Conservation (phyloP, 768 basidiomycete species). For the Tricholoma sp. region DNA sequence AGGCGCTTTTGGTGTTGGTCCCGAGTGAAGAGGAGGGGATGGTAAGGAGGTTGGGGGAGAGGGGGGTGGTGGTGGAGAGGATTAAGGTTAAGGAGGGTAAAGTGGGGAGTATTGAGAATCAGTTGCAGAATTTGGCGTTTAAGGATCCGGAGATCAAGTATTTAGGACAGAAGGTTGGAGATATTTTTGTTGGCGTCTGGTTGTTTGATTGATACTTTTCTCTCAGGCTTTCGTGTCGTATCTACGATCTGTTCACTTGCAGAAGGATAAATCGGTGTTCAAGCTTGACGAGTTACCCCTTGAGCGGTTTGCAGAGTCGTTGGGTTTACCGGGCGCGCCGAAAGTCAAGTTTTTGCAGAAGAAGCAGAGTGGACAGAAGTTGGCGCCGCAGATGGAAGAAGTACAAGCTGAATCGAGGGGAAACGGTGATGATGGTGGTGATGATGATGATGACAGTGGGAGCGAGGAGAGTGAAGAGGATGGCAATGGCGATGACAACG, state of each 20-base stretch:
- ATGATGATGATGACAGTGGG: neutral
- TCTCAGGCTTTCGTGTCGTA: conserved; percentile 94
- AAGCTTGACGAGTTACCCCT: conserved; percentile 78
- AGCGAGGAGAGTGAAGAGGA: conserved; percentile 21
- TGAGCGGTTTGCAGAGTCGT: conserved; percentile 79
- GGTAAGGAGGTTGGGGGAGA: conserved; percentile 62
- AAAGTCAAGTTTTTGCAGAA: conserved; percentile 89
- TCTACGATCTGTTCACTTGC: conserved; percentile 85
- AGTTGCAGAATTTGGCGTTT: conserved; percentile 90
- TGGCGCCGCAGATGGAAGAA: conserved; percentile 13
- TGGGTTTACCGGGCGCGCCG: conserved; percentile 91
- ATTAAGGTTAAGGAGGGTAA: conserved; percentile 90
- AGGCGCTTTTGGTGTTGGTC: conserved; percentile 73
- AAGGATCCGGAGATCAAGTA: conserved; percentile 97
- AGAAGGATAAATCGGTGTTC: conserved; percentile 93
- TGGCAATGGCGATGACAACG: conserved; percentile 21
- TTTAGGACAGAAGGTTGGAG: conserved; percentile 79
- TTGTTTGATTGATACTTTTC: neutral
- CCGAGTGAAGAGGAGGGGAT: conserved; percentile 96
- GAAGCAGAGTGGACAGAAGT: conserved; percentile 54
- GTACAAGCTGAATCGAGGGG: neutral
- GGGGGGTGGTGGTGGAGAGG: conserved; percentile 63
- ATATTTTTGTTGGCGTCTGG: conserved; percentile 20
- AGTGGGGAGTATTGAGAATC: conserved; percentile 76
- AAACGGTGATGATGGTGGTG: neutral